A percentile compares a stretch with the other conserved stretches of the same genome.
These are phyloP conservation scores for Tylopilus rubrobrunneus DNA, from an alignment of 768 basidiomycete species.

Conservation along the genomic window DNA sequence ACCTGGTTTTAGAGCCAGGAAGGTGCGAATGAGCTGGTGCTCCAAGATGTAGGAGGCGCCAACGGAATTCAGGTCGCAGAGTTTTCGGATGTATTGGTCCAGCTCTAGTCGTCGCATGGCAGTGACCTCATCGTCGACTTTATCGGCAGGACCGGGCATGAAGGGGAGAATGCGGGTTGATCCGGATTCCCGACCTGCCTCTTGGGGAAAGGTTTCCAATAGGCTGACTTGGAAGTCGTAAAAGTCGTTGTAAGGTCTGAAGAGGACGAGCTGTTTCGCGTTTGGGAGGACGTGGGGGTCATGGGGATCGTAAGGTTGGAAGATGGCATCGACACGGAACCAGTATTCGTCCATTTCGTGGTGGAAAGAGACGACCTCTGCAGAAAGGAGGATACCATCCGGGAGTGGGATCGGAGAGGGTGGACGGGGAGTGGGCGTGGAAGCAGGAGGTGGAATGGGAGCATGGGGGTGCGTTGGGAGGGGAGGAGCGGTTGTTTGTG, in stretches of 20 bases:
- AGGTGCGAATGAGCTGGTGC: slow-evolving; percentile 73
- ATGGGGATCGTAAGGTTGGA: slow-evolving; percentile 71
- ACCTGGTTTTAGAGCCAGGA: slow-evolving; percentile 81
- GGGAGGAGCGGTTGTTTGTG: slow-evolving; percentile 18
- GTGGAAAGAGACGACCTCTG: slow-evolving; percentile 95
- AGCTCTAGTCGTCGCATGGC: slow-evolving; percentile 77
- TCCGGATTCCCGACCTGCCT: slow-evolving; percentile 76
- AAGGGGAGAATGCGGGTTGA: slow-evolving; percentile 81
- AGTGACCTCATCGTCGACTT: slow-evolving; percentile 82
- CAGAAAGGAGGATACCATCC: slow-evolving; percentile 80
- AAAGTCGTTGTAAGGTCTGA: slow-evolving; percentile 96
- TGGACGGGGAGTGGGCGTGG: slow-evolving; percentile 28
- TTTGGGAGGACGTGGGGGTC: slow-evolving; percentile 56
- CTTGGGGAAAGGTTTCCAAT: slow-evolving; percentile 81
- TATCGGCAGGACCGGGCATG: slow-evolving; percentile 92
- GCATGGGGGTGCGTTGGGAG: neutral
- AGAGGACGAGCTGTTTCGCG: slow-evolving; percentile 79
- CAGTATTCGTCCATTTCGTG: slow-evolving; percentile 95
- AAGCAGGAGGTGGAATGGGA: slow-evolving; percentile 9
- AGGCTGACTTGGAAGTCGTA: slow-evolving; percentile 94
- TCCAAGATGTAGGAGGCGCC: slow-evolving; percentile 80
- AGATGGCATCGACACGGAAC: slow-evolving; percentile 91
- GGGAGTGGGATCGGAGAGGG: slow-evolving; percentile 53
- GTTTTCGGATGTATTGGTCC: slow-evolving; percentile 79
- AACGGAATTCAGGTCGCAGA: slow-evolving; percentile 65